Conservation (phyloP, 2,329 filamentous ascomycete species). For the Verticillium longisporum region DNA sequence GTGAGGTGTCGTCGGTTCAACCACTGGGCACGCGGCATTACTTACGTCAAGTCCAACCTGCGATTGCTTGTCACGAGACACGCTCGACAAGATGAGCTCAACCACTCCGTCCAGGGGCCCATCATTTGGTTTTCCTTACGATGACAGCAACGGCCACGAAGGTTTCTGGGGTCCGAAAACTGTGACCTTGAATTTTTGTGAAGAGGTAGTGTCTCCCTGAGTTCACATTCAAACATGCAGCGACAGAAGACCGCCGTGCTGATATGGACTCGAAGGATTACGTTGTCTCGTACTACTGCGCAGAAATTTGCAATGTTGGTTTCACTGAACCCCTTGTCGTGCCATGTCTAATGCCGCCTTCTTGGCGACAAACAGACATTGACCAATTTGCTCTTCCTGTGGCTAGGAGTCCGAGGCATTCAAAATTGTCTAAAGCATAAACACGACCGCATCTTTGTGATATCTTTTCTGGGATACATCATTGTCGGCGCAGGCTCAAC, state of each 20-base stretch:
- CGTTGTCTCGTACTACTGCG: slow-evolving; percentile 68
- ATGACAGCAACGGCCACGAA: slow-evolving; percentile 9
- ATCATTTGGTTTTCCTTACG: slow-evolving; percentile 5
- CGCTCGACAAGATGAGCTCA: background rate
- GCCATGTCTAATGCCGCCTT: background rate
- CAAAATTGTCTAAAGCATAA: slow-evolving; percentile 63
- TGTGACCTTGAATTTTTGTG: slow-evolving; percentile 72
- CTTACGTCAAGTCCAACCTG: background rate
- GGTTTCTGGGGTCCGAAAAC: slow-evolving; percentile 67
- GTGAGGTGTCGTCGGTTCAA: background rate
- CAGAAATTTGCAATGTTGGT: slow-evolving; percentile 63
- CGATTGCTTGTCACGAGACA: background rate
- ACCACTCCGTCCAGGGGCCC: background rate
- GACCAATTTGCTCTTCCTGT: slow-evolving; percentile 78
- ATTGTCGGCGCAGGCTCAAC: slow-evolving; percentile 49
- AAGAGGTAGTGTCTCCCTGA: slow-evolving; percentile 50
- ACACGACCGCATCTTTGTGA: slow-evolving; percentile 69
- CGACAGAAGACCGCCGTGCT: background rate
- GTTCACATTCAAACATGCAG: background rate
- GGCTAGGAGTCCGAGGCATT: slow-evolving; percentile 69
- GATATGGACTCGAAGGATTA: slow-evolving; percentile 32
- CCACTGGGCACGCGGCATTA: background rate
- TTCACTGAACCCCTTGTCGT: background rate
- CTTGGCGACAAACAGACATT: slow-evolving; percentile 44
- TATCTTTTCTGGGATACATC: slow-evolving; percentile 51